Base-by-base conservation (phyloP, 129 eudicot genomes). In the Calendula officinalis region DNA sequence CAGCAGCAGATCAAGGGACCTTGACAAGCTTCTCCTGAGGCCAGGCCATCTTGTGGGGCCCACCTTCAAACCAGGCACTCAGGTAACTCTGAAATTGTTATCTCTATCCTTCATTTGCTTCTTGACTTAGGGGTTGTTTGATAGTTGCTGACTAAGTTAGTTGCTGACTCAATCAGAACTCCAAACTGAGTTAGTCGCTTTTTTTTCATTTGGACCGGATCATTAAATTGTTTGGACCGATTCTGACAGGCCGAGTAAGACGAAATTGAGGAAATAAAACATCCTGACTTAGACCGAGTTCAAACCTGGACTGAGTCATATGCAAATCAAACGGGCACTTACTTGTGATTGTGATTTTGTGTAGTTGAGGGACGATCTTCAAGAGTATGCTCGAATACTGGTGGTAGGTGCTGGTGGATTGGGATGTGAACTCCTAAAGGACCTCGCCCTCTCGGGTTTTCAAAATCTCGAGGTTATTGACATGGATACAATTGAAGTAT, bases 341-440 rank as follows among this genome's bases (percentile, higher is more conserved):
- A n/a, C n/a, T n/a, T 7, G 44, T 41, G 45, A 22, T 40, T 68
- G 50, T 62, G 6, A 8, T 38, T 16, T 1, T 36, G 3, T 30
- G 4, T 35, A 91, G 98, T 64, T 91, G 83, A 80, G 95, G 48
- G 89, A 91, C 40, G 98, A 87, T 77, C 65, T 91, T 17, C 77
- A 80, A 64, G 81, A 84, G 68, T 91, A 80, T 70, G 96, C 66
- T 33, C 82, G 73, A 38, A 77, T 87, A 7, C 78, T 91, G 84
- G 98, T 91, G 54, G 98, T 91, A 8, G 98, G 98, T 30, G 98
- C 98, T 16, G 98, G 98, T 78, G 98, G 98, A 39, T 80, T 91
- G 80, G 98, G 98, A 3, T 91, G 98, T 66, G 98, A 91, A 56
- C 82, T 91, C 61, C 79, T 91, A 1, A 91, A 91, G 70, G 98